Conservation (phyloP, 495 filamentous ascomycete genomes). For the Daldinia loculata region DNA sequence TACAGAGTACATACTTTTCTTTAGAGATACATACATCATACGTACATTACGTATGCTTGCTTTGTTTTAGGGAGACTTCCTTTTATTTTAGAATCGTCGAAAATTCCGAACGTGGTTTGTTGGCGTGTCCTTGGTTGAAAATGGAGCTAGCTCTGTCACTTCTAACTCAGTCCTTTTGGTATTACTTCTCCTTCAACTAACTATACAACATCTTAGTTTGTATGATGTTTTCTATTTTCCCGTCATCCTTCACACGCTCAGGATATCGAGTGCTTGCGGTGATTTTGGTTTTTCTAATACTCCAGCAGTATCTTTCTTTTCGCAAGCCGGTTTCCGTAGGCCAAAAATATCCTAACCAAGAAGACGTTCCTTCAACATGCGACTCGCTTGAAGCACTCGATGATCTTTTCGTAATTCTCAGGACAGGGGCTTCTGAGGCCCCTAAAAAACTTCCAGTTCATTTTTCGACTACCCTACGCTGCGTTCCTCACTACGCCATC, state of each 20-base stretch:
- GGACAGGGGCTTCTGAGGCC: slow-evolving; percentile 60
- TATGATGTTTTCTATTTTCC: slow-evolving; percentile 31
- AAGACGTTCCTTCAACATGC: slow-evolving; percentile 12
- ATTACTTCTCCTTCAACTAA: background rate
- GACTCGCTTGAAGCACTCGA: slow-evolving; percentile 43
- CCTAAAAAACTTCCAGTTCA: slow-evolving; percentile 59
- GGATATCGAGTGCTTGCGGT: slow-evolving; percentile 25
- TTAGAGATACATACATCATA: background rate
- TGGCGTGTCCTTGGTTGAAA: background rate
- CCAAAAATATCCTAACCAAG: background rate
- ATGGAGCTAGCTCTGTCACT: background rate
- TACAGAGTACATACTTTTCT: background rate
- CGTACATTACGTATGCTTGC: background rate
- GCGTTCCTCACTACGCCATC: slow-evolving; percentile 55
- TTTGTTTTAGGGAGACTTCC: slow-evolving; percentile 16
- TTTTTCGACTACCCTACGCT: slow-evolving; percentile 56
- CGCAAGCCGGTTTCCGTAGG: slow-evolving; percentile 9
- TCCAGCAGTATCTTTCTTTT: slow-evolving; percentile 30
- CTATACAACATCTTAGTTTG: background rate
- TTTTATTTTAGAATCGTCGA: background rate
- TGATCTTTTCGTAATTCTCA: slow-evolving; percentile 52
- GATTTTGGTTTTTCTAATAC: slow-evolving; percentile 24
- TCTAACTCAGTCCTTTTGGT: too few species aligned
- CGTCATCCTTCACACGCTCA: slow-evolving; percentile 24
- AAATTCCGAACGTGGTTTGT: background rate